Conservation (phyloP, 2,329 filamentous ascomycete genomes). For the Botrytis medusae region DNA sequence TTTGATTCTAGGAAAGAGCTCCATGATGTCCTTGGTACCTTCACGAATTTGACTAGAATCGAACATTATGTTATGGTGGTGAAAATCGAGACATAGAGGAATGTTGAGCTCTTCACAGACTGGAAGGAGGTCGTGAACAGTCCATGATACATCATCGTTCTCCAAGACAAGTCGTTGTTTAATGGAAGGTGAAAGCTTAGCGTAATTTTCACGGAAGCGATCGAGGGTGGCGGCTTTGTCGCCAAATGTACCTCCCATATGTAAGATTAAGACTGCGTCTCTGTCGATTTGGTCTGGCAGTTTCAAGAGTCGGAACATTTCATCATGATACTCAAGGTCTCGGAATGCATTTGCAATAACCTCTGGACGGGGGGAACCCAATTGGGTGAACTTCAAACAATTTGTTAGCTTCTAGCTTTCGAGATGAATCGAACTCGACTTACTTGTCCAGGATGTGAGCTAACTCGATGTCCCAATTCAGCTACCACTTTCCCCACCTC, state of each 20-base stretch:
- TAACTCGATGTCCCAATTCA: constrained; percentile 78
- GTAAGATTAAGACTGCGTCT: constrained; percentile 91
- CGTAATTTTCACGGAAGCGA: constrained; percentile 54
- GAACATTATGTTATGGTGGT: constrained; percentile 95
- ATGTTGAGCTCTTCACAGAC: constrained; percentile 94
- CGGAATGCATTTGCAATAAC: constrained; percentile 76
- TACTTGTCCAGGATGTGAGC: constrained; percentile 79
- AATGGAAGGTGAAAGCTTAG: constrained; percentile 62
- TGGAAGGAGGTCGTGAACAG: constrained; percentile 86
- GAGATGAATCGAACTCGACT: neutral
- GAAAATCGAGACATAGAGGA: constrained; percentile 86
- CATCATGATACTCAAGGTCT: constrained; percentile 85
- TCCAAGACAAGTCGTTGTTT: constrained; percentile 85
- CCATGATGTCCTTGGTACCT: constrained; percentile 78
- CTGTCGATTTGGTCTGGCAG: constrained; percentile 75
- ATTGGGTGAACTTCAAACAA: constrained; percentile 68
- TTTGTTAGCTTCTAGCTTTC: neutral
- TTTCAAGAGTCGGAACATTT: constrained; percentile 75
- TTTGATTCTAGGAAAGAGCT: constrained; percentile 72
- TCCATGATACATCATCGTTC: constrained; percentile 92
- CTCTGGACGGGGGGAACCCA: constrained; percentile 76
- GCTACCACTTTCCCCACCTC: constrained; percentile 76
- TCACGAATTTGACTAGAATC: constrained; percentile 71
- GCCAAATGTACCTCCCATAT: constrained; percentile 89
- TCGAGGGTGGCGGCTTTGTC: constrained; percentile 58